Evolutionary conservation across 2,329 filamentous ascomycete genomes (phyloP).

Genomic region (Aspergillus ochraceoroseus): DNA sequence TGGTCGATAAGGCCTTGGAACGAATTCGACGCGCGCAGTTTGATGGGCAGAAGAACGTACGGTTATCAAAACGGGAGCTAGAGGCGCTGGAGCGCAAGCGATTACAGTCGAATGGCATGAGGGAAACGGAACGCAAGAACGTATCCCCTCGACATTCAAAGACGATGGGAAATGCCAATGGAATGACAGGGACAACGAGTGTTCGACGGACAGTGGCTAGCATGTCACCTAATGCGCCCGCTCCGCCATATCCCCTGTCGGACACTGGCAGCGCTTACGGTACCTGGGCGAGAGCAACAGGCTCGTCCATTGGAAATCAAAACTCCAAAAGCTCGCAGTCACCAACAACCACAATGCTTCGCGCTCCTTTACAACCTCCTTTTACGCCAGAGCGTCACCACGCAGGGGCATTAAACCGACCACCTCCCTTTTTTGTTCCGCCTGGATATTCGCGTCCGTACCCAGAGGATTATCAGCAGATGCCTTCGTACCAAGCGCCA

Average conservation of each 20-base stretch:
- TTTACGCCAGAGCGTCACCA: slow-evolving; percentile 32
- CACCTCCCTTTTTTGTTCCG: slow-evolving; percentile 37
- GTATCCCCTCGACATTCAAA: slow-evolving; percentile 17
- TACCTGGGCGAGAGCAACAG: slow-evolving; percentile 46
- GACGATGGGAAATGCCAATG: slow-evolving; percentile 22
- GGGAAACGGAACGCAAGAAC: slow-evolving; percentile 18
- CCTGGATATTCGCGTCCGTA: slow-evolving; percentile 38
- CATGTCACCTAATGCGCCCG: slow-evolving; percentile 15
- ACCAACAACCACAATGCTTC: slow-evolving; percentile 35
- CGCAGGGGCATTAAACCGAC: slow-evolving; percentile 33
- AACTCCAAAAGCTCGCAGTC: slow-evolving; percentile 11
- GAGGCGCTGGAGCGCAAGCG: slow-evolving; percentile 71
- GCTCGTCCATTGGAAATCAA: slow-evolving; percentile 22
- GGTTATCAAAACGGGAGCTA: slow-evolving; percentile 72
- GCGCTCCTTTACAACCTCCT: slow-evolving; percentile 32
- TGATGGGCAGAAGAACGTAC: slow-evolving; percentile 72
- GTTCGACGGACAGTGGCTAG: slow-evolving; percentile 20
- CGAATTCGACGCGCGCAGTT: slow-evolving; percentile 74
- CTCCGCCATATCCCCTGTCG: slow-evolving; percentile 33
- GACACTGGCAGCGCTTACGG: slow-evolving; percentile 42
- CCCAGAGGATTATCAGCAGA: slow-evolving; percentile 49
- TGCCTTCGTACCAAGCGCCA: slow-evolving; percentile 34
- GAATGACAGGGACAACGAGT: slow-evolving; percentile 16
- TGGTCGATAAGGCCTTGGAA: slow-evolving; percentile 72
- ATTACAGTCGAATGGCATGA: slow-evolving; percentile 45